Conservation (phyloP, 306 rosid species). For the Fragaria ananassa region DNA sequence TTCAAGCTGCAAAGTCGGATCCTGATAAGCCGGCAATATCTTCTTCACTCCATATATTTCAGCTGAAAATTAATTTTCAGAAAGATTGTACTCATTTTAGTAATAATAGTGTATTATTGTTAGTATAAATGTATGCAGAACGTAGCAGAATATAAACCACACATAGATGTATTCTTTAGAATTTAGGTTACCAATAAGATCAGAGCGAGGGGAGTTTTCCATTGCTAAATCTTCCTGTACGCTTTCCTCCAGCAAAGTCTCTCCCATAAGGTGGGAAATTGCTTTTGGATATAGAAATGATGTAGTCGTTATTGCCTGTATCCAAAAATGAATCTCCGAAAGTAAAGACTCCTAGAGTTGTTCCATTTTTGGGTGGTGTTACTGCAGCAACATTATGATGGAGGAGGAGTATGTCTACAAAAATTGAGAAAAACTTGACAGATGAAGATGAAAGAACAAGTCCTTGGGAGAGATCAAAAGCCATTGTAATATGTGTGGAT, state of each 20-base stretch:
- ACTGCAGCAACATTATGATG: neutral
- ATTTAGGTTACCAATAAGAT: neutral
- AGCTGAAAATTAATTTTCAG: slow-evolving; percentile 34
- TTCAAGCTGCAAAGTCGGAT: slow-evolving; percentile 41
- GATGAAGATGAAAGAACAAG: too few relatives aligned
- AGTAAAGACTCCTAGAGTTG: neutral
- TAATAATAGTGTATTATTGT: neutral
- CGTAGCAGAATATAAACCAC: neutral
- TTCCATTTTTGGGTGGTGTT: neutral
- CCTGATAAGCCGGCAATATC: slow-evolving; percentile 55
- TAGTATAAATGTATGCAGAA: neutral
- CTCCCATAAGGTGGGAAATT: neutral
- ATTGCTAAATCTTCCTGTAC: neutral
- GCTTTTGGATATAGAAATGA: neutral
- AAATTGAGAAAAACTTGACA: neutral
- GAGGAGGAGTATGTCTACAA: neutral
- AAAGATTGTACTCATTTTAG: too few relatives aligned
- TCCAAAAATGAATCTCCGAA: neutral
- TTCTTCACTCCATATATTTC: slow-evolving; percentile 53
- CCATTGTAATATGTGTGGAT: too few relatives aligned
- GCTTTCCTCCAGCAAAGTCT: neutral
- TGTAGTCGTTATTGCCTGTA: neutral
- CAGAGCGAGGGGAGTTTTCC: neutral
- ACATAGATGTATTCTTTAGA: neutral
- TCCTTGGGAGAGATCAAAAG: neutral